Evolutionary conservation across 805 yeast genomes (phyloP).

Genomic region (Candida multigemmis): DNA sequence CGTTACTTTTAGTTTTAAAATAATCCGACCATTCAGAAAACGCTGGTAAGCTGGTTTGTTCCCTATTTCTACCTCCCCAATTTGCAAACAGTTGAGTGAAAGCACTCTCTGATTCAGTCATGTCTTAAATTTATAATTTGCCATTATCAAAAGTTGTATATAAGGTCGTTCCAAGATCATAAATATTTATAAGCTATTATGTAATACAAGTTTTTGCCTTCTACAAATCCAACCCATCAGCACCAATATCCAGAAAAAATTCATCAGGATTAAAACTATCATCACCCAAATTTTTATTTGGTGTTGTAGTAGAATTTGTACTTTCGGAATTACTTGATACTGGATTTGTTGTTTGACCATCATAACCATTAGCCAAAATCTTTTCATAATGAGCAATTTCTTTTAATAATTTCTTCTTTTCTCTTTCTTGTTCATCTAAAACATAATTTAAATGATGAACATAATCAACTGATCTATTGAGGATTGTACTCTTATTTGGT

Average conservation of each 20-base stretch:
- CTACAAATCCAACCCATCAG: too few relatives aligned
- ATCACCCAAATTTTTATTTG: constrained; percentile 5
- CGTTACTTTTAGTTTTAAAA: constrained; percentile 35
- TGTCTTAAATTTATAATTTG: constrained; percentile 2
- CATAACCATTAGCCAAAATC: not conserved
- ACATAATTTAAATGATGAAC: constrained; percentile 58
- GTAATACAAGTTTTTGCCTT: too few relatives aligned
- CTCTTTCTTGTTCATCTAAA: constrained; percentile 43
- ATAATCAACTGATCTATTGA: constrained; percentile 74
- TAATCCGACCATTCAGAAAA: constrained; percentile 36
- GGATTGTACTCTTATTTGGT: constrained; percentile 76
- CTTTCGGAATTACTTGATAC: constrained; percentile 1
- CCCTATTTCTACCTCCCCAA: constrained; percentile 13
- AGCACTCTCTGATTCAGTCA: constrained; percentile 23
- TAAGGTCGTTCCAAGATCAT: too few relatives aligned
- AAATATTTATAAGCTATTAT: too few relatives aligned
- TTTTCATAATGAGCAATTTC: constrained; percentile 9
- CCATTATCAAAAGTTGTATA: too few relatives aligned
- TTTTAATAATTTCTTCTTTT: constrained; percentile 30
- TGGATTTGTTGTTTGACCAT: constrained; percentile 1
- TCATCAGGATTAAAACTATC: constrained; percentile 16
- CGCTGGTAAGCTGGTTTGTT: constrained; percentile 9
- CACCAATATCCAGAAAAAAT: constrained; percentile 16
- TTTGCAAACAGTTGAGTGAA: constrained; percentile 24
- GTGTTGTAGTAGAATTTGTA: constrained; percentile 5